These are phyloP conservation scores for Fusarium sp. DNA, from an alignment of 2,329 filamentous ascomycete species.

Conservation along the genomic window DNA sequence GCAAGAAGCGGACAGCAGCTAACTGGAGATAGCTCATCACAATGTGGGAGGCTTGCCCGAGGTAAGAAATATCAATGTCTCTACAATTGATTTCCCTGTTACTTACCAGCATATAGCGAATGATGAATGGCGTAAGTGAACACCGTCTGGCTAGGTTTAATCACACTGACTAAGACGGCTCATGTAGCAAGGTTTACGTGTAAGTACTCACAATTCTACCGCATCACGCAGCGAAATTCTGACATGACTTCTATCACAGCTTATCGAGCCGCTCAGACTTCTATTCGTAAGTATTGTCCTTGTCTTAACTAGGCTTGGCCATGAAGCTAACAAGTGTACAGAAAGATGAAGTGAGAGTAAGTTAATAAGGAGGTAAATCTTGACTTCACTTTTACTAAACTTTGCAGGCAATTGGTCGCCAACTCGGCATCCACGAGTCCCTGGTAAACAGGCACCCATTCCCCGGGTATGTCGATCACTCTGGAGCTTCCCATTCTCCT, in stretches of 20 bases:
- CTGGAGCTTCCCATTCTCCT: background rate
- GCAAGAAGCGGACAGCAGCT: background rate
- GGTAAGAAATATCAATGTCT: conserved; percentile 11
- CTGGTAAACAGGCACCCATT: conserved; percentile 42
- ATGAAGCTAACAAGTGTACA: conserved; percentile 3
- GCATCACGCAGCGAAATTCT: background rate
- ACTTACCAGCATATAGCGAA: conserved; percentile 15
- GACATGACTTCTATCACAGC: conserved; percentile 11
- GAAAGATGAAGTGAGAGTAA: conserved; percentile 24
- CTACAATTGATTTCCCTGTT: background rate
- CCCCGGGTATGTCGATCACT: conserved; percentile 19
- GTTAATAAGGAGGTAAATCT: too few species aligned
- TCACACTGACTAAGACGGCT: conserved; percentile 7
- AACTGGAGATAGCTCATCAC: conserved; percentile 26
- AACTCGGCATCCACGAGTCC: conserved; percentile 13
- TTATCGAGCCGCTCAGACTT: conserved; percentile 38
- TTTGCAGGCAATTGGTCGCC: conserved; percentile 9
- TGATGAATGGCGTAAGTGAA: conserved; percentile 29
- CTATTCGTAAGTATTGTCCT: conserved; percentile 22
- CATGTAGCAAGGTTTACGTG: conserved; percentile 22
- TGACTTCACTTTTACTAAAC: too few species aligned
- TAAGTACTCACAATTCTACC: conserved; percentile 4
- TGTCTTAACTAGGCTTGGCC: conserved; percentile 9
- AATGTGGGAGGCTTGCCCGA: conserved; percentile 44
- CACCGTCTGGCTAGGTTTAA: background rate